Percentiles rank a stretch among this genome's conserved stretches.
These are phyloP conservation scores for Kentomonas sorsogonicus DNA, from an alignment of 208 protist genomes.

Conservation along the genomic window DNA sequence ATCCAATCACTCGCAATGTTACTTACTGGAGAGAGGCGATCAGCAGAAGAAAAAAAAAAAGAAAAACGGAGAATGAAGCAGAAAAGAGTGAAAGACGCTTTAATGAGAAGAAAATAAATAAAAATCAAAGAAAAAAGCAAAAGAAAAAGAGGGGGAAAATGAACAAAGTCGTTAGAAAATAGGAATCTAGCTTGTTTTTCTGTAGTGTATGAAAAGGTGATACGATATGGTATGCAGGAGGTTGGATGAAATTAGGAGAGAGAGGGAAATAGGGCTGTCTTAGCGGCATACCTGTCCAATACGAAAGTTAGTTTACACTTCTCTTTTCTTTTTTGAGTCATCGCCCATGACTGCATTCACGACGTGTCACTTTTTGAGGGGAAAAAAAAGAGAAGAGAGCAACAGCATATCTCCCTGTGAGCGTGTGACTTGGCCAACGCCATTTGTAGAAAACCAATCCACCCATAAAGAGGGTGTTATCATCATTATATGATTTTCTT, in stretches of 20 bases:
- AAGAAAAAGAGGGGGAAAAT: not conserved
- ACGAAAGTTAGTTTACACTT: too few relatives aligned
- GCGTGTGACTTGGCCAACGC: too few relatives aligned
- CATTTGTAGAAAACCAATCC: not conserved
- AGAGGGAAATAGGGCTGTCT: too few relatives aligned
- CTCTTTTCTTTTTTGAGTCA: too few relatives aligned
- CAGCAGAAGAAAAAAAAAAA: not conserved
- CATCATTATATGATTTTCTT: not conserved
- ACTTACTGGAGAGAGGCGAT: not conserved
- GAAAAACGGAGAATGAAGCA: not conserved
- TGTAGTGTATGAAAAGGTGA: too few relatives aligned
- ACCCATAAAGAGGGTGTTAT: not conserved
- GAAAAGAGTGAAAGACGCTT: not conserved
- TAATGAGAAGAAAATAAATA: slow-evolving; percentile 7
- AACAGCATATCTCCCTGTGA: too few relatives aligned
- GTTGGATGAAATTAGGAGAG: too few relatives aligned
- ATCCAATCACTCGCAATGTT: not conserved
- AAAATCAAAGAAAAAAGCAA: slow-evolving; percentile 7
- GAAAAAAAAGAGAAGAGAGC: slow-evolving; percentile 1
- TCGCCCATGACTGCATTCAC: too few relatives aligned
- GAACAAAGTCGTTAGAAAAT: not conserved
- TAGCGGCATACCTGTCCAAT: too few relatives aligned
- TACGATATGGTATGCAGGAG: too few relatives aligned
- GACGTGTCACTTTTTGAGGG: too few relatives aligned
- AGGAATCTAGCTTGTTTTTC: not conserved